A percentile compares a stretch with the other conserved stretches of the same genome.
phyloP scores from a whole-genome alignment of 495 filamentous ascomycete genomes.

The Penicillium cosmopolitanum region DNA sequence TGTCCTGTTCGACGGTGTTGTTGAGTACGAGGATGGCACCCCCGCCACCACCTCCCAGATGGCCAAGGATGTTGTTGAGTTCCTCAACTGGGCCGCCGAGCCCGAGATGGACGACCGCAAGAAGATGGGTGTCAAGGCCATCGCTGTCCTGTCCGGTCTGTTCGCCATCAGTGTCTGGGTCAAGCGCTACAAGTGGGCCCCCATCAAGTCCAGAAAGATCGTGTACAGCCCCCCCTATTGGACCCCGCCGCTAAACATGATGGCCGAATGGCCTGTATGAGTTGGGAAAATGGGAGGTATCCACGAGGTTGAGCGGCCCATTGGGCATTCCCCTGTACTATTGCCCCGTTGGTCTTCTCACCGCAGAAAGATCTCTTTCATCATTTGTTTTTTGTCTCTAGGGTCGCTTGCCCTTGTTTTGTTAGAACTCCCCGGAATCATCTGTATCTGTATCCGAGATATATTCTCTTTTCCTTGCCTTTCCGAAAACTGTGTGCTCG shows the following conservation, averaged over 20 bases:
- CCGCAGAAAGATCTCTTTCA: slow-evolving; percentile 30
- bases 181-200: slow-evolving; percentile 98
- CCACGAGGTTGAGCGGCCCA: slow-evolving; percentile 33
- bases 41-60: slow-evolving; percentile 95
- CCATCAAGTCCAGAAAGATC: slow-evolving; percentile 93
- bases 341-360: slow-evolving; percentile 32
- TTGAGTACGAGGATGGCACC: slow-evolving; percentile 98
- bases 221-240: slow-evolving; percentile 78
- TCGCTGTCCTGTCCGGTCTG: slow-evolving; percentile 76
- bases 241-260: slow-evolving; percentile 45
- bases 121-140: slow-evolving; percentile 97
- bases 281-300: slow-evolving; percentile 39
- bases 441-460: slow-evolving; percentile 57
- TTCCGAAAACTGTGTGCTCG: slow-evolving; percentile 49
- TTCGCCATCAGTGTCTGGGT: slow-evolving; percentile 93
- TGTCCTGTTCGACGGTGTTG: slow-evolving; percentile 95
- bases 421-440: slow-evolving; percentile 50
- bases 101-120: slow-evolving; percentile 99
- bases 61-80: slow-evolving; percentile 99
- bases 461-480: slow-evolving; percentile 42
- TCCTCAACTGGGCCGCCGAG: slow-evolving; percentile 98
- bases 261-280: slow-evolving; percentile 36
- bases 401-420: slow-evolving; percentile 44
- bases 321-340: slow-evolving; percentile 35
- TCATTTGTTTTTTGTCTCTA: slow-evolving; percentile 37